phyloP scores from a whole-genome alignment of 1,139 yeast species.

The Kluyveromyces marxianus region DNA sequence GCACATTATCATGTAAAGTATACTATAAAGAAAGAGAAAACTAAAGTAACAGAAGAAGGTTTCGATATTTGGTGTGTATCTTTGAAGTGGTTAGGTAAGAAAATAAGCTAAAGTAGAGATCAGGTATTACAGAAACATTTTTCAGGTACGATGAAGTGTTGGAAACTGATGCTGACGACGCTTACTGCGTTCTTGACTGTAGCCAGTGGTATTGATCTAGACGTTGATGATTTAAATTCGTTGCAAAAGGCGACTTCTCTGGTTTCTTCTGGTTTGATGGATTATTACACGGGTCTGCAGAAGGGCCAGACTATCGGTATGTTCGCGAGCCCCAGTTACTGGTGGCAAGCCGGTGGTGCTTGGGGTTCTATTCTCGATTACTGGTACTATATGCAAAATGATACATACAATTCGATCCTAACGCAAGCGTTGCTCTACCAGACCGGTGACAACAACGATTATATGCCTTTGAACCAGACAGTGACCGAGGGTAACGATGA shows the following conservation, averaged over 20 bases:
- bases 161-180: background rate
- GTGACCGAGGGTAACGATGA: constrained; percentile 98
- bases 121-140: too few species aligned
- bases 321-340: constrained; percentile 82
- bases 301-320: constrained; percentile 76
- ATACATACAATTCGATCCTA: constrained; percentile 53
- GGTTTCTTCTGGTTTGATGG: constrained; percentile 66
- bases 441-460: constrained; percentile 67
- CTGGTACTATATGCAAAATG: constrained; percentile 63
- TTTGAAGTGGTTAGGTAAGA: too few species aligned
- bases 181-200: background rate
- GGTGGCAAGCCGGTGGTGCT: constrained; percentile 99
- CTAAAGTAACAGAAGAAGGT: too few species aligned
- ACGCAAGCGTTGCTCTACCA: constrained; percentile 64
- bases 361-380: constrained; percentile 83
- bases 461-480: constrained; percentile 82
- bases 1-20: too few species aligned
- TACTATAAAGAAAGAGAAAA: too few species aligned
- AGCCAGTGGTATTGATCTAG: constrained; percentile 30
- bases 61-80: too few species aligned
- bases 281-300: constrained; percentile 68
- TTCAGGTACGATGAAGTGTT: background rate
- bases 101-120: background rate
- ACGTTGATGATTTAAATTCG: constrained; percentile 32
- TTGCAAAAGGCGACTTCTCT: constrained; percentile 47